Evolutionary conservation across 1,284 basidiomycete genomes (phyloP).

Genomic region (Veloporphyrellus conicus): DNA sequence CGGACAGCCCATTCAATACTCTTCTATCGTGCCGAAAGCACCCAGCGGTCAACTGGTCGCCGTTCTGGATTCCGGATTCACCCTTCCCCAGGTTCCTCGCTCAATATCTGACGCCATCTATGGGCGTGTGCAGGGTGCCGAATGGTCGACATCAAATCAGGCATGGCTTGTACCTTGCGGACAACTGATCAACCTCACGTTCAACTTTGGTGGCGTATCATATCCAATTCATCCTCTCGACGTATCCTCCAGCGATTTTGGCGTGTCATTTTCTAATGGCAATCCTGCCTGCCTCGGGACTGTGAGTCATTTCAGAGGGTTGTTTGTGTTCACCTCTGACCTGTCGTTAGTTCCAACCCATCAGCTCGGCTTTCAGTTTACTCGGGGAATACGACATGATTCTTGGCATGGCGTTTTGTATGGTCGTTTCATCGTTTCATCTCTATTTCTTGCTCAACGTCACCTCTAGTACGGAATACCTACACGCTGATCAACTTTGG

Average conservation of each 20-base stretch:
- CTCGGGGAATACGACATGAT: slow-evolving; percentile 77
- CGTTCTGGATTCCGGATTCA: slow-evolving; percentile 72
- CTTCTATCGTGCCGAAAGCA: slow-evolving; percentile 65
- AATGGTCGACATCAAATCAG: slow-evolving; percentile 53
- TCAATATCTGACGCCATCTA: slow-evolving; percentile 74
- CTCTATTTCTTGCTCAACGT: slow-evolving; percentile 7
- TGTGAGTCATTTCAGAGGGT: slow-evolving; percentile 39
- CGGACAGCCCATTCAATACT: slow-evolving; percentile 53
- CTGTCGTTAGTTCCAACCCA: slow-evolving; percentile 65
- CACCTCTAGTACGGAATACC: slow-evolving; percentile 59
- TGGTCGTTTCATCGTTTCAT: slow-evolving; percentile 23
- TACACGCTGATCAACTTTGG: slow-evolving; percentile 61
- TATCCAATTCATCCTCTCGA: slow-evolving; percentile 73
- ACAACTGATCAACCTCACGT: slow-evolving; percentile 63
- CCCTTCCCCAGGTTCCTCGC: slow-evolving; percentile 67
- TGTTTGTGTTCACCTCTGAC: slow-evolving; percentile 2
- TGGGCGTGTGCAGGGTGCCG: slow-evolving; percentile 70
- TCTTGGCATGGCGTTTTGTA: slow-evolving; percentile 75
- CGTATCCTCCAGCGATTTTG: slow-evolving; percentile 63
- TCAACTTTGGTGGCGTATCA: slow-evolving; percentile 64
- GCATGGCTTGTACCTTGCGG: slow-evolving; percentile 73
- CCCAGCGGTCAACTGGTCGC: slow-evolving; percentile 62
- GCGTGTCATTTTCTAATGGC: slow-evolving; percentile 50
- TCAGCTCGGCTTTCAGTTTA: slow-evolving; percentile 71
- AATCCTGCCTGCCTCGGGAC: slow-evolving; percentile 63